Base-by-base conservation (phyloP, 2,329 filamentous ascomycete species). In the Sclerotinia minor region DNA sequence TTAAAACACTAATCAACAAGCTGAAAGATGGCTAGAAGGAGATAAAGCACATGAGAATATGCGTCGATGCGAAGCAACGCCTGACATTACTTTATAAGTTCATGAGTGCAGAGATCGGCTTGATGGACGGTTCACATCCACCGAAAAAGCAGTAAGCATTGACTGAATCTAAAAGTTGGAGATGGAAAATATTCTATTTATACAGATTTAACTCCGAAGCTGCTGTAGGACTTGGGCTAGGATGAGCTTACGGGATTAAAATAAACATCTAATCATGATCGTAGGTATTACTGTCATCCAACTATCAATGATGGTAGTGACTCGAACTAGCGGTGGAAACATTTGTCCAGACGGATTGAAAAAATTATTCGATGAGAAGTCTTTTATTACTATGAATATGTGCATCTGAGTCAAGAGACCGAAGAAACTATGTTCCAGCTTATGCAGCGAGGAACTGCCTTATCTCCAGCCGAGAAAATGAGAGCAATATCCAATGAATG, bases 41-140 rank as follows among this genome's bases (percentile, higher is more conserved):
- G 71, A 69, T 44, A 72, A 75, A 60, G 67, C 66, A 15, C 4
- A 52, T 44, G 19, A 75, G 79, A 15, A 76, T 80, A 24, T 82
- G 80, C 68, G 78, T 83, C 11, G 81, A 83, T 72, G 82, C 82
- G 5, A 83, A 83, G 72, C 81, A 83, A 71, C 79, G 82, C 19
- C 73, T 83, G 5, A 80, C 80, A 2, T 82, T 81, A 1, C 75
- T 83, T 21, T 72, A 74, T 19, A 79, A 79, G 24, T 83, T 83
- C 61, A 77, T 82, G 69, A 77, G 76, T 29, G 82, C 81, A 2
- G 71, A 78, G 32, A 80, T 83, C 53, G 79, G 79, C 5, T 81
- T 81, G 64, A 74, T 78, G 29, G 81, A 83, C 58, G 73, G 75
- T 32, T 74, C 75, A 5, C 76, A 77, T 13, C 76, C 78, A 29